phyloP scores from a whole-genome alignment of 371 early-diverging fungal species.

The Mucor sp. region DNA sequence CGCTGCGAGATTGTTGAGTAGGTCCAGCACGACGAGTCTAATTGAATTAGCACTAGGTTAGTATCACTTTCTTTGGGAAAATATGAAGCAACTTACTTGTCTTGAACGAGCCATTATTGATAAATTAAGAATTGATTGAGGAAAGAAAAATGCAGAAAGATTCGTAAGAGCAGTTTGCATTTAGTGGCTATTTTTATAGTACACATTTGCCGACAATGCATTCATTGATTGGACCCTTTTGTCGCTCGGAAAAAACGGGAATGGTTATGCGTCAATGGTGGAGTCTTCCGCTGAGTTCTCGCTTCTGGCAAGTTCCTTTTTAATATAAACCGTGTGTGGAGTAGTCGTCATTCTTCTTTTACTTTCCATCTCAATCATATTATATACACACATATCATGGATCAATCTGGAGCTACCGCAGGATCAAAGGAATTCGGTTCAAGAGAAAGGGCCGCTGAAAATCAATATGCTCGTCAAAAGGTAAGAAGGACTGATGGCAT shows the following conservation, averaged over 20 bases:
- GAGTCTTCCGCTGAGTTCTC: neutral
- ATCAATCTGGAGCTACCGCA: constrained; percentile 7
- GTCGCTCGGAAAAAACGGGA: neutral
- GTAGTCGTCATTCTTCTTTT: neutral
- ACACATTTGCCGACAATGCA: neutral
- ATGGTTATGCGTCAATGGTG: neutral
- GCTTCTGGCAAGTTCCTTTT: neutral
- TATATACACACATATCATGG: neutral
- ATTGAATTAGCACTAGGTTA: neutral
- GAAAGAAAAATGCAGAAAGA: neutral
- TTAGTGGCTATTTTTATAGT: neutral
- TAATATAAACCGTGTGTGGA: neutral
- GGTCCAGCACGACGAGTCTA: constrained; percentile 55
- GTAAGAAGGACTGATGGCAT: constrained; percentile 25
- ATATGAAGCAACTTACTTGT: constrained; percentile 9
- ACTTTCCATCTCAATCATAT: neutral
- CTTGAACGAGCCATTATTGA: constrained; percentile 23
- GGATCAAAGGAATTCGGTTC: constrained; percentile 21
- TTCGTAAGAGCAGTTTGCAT: neutral
- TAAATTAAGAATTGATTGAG: neutral
- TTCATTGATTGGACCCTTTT: neutral
- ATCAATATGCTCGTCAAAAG: constrained; percentile 41
- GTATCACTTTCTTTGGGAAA: neutral
- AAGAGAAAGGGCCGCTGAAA: constrained; percentile 43
- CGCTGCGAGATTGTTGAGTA: constrained; percentile 64